Conservation (phyloP, 495 filamentous ascomycete species). For the Trichocladium antarcticum region DNA sequence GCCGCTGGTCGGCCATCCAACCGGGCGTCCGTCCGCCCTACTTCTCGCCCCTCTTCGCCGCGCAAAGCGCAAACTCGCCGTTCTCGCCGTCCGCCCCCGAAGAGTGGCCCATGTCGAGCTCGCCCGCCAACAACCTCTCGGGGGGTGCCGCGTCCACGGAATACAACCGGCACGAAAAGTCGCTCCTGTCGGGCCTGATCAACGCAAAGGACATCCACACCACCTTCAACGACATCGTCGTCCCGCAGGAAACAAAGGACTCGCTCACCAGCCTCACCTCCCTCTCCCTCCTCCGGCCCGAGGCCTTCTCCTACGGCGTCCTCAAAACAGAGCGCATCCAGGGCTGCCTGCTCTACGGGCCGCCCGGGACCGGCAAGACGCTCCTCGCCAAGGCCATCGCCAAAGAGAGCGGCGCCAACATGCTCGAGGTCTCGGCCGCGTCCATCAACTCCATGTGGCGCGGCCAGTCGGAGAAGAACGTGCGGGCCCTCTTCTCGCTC, state of each 20-base stretch:
- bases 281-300: slow-evolving; percentile 75
- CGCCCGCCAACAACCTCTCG: not conserved
- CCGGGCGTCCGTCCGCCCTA: slow-evolving; percentile 19
- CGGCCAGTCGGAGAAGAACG: slow-evolving; percentile 93
- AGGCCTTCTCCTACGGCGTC: slow-evolving; percentile 93
- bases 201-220: slow-evolving; percentile 71
- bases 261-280: slow-evolving; percentile 82
- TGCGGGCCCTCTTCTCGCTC: slow-evolving; percentile 80
- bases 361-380: slow-evolving; percentile 93
- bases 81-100: slow-evolving; percentile 2
- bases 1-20: slow-evolving; percentile 16
- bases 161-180: slow-evolving; percentile 60
- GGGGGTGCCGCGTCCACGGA: slow-evolving; percentile 13
- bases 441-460: slow-evolving; percentile 94
- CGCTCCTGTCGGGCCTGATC: slow-evolving; percentile 67
- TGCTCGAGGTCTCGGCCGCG: slow-evolving; percentile 46
- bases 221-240: slow-evolving; percentile 76
- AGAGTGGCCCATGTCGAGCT: not conserved
- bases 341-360: slow-evolving; percentile 83
- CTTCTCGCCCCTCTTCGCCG: slow-evolving; percentile 20
- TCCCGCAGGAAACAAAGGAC: slow-evolving; percentile 70
- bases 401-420: slow-evolving; percentile 83
- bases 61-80: not conserved
- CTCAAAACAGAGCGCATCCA: slow-evolving; percentile 83
- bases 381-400: slow-evolving; percentile 91